phyloP scores from a whole-genome alignment of 257 asterid genomes.

The Buddleja alternifolia region DNA sequence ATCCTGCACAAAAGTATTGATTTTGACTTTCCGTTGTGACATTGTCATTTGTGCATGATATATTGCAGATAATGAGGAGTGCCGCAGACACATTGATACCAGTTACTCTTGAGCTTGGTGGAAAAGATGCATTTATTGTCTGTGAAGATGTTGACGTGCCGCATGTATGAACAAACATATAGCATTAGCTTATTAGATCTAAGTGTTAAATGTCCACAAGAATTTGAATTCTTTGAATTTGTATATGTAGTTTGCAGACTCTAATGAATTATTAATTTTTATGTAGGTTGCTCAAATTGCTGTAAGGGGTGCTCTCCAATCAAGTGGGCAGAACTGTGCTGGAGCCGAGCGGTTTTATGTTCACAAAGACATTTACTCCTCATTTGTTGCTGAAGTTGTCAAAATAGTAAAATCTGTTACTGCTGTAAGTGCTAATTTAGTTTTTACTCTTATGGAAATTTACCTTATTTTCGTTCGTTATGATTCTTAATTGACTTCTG shows the following conservation, averaged over 20 bases:
- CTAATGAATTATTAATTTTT: slow-evolving; percentile 30
- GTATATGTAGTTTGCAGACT: slow-evolving; percentile 1
- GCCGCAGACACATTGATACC: slow-evolving; percentile 92
- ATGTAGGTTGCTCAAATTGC: slow-evolving; percentile 95
- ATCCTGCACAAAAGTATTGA: slow-evolving; percentile 18
- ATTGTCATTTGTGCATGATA: slow-evolving; percentile 15
- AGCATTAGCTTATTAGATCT: slow-evolving; percentile 30
- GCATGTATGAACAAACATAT: slow-evolving; percentile 58
- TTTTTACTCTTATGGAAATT: background rate
- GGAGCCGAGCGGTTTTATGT: slow-evolving; percentile 99
- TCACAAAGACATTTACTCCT: slow-evolving; percentile 76
- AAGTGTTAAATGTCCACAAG: slow-evolving; percentile 11
- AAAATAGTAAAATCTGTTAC: slow-evolving; percentile 87
- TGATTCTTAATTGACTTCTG: background rate
- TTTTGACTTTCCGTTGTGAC: slow-evolving; percentile 13
- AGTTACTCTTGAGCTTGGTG: slow-evolving; percentile 98
- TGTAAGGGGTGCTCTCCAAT: slow-evolving; percentile 91
- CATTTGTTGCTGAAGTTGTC: slow-evolving; percentile 90
- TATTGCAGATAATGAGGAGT: slow-evolving; percentile 81
- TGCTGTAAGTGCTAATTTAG: slow-evolving; percentile 66
- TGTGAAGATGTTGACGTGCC: slow-evolving; percentile 93
- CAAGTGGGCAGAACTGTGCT: slow-evolving; percentile 98
- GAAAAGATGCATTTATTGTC: slow-evolving; percentile 96
- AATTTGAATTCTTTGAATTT: slow-evolving; percentile 14
- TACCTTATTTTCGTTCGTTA: slow-evolving; percentile 13